Conservation (phyloP, 306 rosid species). For the Coriaria nepalensis region DNA sequence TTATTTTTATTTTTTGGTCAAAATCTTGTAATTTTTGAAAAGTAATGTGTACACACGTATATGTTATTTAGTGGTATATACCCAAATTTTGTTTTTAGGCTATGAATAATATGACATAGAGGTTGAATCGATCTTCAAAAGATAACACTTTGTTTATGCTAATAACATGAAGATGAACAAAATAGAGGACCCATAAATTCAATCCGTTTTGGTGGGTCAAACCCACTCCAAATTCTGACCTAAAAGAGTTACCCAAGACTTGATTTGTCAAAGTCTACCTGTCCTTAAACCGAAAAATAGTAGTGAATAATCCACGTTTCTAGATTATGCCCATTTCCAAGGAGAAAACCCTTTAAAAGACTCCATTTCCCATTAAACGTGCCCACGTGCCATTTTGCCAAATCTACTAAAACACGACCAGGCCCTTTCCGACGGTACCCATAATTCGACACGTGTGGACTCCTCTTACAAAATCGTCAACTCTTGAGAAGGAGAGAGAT, state of each 20-base stretch:
- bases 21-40: no score
- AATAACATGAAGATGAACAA: neutral
- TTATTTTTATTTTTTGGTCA: no score
- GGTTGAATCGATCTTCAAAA: no score
- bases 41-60: no score
- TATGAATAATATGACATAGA: no score
- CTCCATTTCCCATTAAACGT: conserved; percentile 13
- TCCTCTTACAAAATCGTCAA: conserved; percentile 31
- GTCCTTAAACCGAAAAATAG: neutral
- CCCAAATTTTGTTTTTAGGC: no score
- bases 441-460: conserved; percentile 33
- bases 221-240: conserved; percentile 23
- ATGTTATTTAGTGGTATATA: no score
- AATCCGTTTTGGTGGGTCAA: conserved; percentile 49
- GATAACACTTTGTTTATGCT: no score
- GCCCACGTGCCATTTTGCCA: conserved; percentile 23
- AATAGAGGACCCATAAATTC: conserved; percentile 19
- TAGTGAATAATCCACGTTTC: conserved; percentile 2
- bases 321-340: conserved; percentile 1
- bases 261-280: neutral
- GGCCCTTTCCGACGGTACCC: conserved; percentile 18
- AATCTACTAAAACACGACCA: conserved; percentile 10
- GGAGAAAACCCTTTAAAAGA: no score
- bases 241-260: neutral
- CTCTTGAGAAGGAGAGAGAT: no score